Evolutionary conservation across 2,329 filamentous ascomycete species (phyloP), one percentile per base, ranked within the genome.

Genomic region (Trichoderma sp.): DNA sequence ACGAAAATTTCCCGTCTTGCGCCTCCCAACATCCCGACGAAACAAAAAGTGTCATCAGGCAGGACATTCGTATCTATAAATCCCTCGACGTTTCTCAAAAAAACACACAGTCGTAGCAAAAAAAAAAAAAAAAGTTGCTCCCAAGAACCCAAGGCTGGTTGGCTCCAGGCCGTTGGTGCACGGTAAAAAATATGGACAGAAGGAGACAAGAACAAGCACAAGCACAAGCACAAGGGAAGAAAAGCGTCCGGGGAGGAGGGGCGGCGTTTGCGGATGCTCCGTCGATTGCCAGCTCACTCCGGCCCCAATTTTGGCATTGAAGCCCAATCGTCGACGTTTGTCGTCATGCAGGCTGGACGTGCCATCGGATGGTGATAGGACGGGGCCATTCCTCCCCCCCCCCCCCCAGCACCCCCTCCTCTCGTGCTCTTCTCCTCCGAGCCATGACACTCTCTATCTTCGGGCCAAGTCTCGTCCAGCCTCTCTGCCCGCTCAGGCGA

Each of bases 271-370:
- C 56, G 64, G 64, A 56, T 63, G 59, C 32, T 63, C 59, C 59
- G 59, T 63, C 19, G 17, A 19, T 58, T 63, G 67, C 64, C 64
- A 69, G 37, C 67, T 63, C 67, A 69, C 67, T 25, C 48, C 48
- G n/a, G 53, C 37, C 35, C 53, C 63, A 50, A n/a, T 39, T 29
- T 39, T 39, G 37, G 15, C 42, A 37, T 69, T 67, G 67, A 67
- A 42, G 67, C 67, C 67, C 64, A 69, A 69, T 67, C 57, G 64
- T 69, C 64, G 52, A 56, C 64, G 50, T 17, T 39, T 19, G 56
- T 52, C 54, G 67, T 58, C 64, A 69, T 69, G 67, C 67, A 69
- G 19, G 57, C 64, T 48, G 37, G 39, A 42, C 25, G 32, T 22
- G 22, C 39, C 52, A 42, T 67, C 57, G 52, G 35, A 45, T 53